phyloP scores from a whole-genome alignment of 176 grass and related monocot species.

The Oryza brachyantha region DNA sequence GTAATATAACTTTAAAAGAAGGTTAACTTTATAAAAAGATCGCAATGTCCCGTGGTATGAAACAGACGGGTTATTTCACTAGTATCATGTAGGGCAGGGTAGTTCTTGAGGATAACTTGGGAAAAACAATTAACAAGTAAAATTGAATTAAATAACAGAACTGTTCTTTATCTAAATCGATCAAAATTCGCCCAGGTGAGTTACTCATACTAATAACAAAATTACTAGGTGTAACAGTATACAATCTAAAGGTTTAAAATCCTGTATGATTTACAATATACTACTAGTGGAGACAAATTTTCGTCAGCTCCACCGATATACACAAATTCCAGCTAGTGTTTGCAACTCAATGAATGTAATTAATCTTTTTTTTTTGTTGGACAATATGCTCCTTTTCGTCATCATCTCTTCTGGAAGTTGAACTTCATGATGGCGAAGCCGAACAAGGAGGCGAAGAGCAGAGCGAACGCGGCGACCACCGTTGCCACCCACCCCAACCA shows the following conservation, averaged over 20 bases:
- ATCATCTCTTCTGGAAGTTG: slow-evolving; percentile 85
- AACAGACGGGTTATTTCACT: too few species aligned
- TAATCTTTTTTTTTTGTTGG: too few species aligned
- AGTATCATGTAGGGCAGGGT: too few species aligned
- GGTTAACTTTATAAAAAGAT: too few species aligned
- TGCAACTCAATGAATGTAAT: background rate
- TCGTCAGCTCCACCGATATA: background rate
- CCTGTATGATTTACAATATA: background rate
- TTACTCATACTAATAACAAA: background rate
- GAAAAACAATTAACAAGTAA: background rate
- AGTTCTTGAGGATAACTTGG: too few species aligned
- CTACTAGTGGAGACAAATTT: background rate
- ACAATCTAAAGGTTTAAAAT: background rate
- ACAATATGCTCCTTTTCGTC: background rate
- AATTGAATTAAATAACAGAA: background rate
- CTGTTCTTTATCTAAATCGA: background rate
- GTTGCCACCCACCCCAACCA: slow-evolving; percentile 58
- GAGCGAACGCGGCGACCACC: slow-evolving; percentile 42
- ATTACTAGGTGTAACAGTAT: background rate
- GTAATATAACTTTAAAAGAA: too few species aligned
- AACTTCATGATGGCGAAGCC: slow-evolving; percentile 72
- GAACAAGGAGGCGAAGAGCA: slow-evolving; percentile 65
- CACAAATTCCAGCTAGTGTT: background rate
- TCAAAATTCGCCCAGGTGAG: background rate
- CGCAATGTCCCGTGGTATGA: too few species aligned